Evolutionary conservation across 306 rosid genomes (phyloP), one percentile per base, ranked within the genome.

Genomic region (Inga leiocalycina): DNA sequence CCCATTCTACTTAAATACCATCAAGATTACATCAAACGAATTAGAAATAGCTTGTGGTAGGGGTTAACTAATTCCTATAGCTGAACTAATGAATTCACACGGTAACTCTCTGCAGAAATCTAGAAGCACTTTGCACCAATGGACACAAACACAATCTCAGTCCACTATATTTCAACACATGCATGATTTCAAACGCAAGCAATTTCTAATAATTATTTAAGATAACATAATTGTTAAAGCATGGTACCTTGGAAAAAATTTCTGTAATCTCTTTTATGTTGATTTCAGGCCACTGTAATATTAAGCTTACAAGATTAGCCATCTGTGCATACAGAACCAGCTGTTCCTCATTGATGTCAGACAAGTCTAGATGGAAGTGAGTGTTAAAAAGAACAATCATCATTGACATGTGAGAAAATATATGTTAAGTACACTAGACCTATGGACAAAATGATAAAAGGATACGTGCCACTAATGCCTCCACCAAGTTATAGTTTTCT

Each of bases 381-480:
- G 74, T 71, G 86, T 84, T 89, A 85, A 80, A 81, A 34, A 76
- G 70, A 86, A 91, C 93, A 89, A 88, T 43, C 72, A 69, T 32
- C 37, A 66, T 51, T 49, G 67, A 80, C 30, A 74, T 61, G 62
- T 41, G 44, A 81, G 83, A 78, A 84, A 41, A 75, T 51, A 32
- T 34, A 83, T 20, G 48, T 52, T 71, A 66, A 75, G 80, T 52
- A 61, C 22, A 62, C 27, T 74, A 52, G 79, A 79, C 71, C 75
- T 74, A 70, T 43, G 81, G 73, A 51, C 9, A 70, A 80, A 78
- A 4, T 14, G 34, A 27, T 59, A 49, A 83, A 80, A 88, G 93
- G 94, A 91, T 96, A 96, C 99, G 99, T 48, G 98, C 72, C 74
- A 96, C 93, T 89, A 96, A 81, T 57, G 88, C 89, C 91, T 88